Conservation (phyloP, 192 early-diverging fungal genomes). For the Nowakowskiella sp. region DNA sequence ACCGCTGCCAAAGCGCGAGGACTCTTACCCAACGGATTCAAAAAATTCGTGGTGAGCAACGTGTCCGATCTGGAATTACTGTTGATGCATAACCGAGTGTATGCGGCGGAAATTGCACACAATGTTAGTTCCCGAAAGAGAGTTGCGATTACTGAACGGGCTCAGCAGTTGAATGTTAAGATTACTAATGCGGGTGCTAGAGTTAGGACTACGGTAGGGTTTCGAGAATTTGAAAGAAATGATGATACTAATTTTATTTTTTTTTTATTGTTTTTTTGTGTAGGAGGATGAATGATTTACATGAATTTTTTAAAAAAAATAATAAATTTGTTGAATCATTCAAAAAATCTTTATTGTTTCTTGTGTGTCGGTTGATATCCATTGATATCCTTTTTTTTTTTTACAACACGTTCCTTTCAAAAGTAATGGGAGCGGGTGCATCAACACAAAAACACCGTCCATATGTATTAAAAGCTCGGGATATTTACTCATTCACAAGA, state of each 20-base stretch:
- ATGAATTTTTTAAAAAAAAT: no score
- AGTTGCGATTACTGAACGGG: constrained; percentile 84
- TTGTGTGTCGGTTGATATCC: no score
- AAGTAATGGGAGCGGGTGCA: no score
- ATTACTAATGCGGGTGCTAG: constrained; percentile 88
- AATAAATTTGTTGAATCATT: neutral
- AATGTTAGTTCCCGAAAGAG: constrained; percentile 93
- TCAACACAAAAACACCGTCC: no score
- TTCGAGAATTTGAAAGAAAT: neutral
- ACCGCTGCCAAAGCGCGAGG: constrained; percentile 94
- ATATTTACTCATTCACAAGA: no score
- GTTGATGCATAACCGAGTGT: constrained; percentile 99
- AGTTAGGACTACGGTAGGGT: constrained; percentile 63
- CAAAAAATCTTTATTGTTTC: neutral
- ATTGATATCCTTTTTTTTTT: no score
- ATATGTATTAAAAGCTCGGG: no score
- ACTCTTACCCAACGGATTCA: constrained; percentile 97
- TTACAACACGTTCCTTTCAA: no score
- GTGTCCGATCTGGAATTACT: constrained; percentile 86
- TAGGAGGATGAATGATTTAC: neutral
- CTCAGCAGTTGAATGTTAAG: constrained; percentile 93
- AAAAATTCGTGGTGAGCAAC: constrained; percentile 95
- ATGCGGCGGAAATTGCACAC: constrained; percentile 98
- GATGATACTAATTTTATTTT: neutral
- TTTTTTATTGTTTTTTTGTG: neutral